Evolutionary conservation across 208 protist genomes (phyloP), one percentile per base, ranked within the genome.

Genomic region (Blastocrithidia nonstop): DNA sequence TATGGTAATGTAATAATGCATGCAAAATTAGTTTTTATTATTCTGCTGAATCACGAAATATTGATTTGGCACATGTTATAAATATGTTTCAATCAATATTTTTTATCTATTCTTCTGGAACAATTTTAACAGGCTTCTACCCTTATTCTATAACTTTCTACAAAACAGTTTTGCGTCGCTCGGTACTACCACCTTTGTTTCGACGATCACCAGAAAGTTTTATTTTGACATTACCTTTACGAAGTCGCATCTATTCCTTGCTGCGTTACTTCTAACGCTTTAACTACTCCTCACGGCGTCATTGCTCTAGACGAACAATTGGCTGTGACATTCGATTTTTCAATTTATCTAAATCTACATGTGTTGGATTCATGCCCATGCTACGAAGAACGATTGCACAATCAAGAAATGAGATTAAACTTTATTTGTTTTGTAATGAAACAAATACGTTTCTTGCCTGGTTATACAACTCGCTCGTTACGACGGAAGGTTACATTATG

Each of bases 51-150:
- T 93, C 76, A 25, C 79, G 68, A 29, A 81, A 93, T 38, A 93
- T 67, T 45, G 72, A 65, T 45, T 93, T 77, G 0, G 67, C 60
- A 62, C 79, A 93, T 19, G 70, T 71, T 31, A 93, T 88, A 49
- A 93, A 93, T 36, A 93, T 93, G 54, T 93, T 88, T 79, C 84
- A 93, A 52, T 93, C 84, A 44, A 93, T 88, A 45, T 93, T 93
- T 29, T 93, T 93, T n/a, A 93, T 73, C 48, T 93, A 78, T 57
- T 93, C 84, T 6, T 65, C 62, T 0, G 79, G 76, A 20, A 75
- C 66, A 35, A 75, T 68, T 37, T 82, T 84, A 5, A 68, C 64
- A 4, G 37, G 47, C n/a, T 50, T 19, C 43, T 54, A 60, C 23
- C 79, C 62, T n/a, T 32, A 53, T 4, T 68, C 65, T 0, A 45